A percentile compares a stretch with the other conserved stretches of the same genome.
Evolutionary conservation across 345 rosid species (phyloP).

Genomic region (Eucalyptus pauciflora): DNA sequence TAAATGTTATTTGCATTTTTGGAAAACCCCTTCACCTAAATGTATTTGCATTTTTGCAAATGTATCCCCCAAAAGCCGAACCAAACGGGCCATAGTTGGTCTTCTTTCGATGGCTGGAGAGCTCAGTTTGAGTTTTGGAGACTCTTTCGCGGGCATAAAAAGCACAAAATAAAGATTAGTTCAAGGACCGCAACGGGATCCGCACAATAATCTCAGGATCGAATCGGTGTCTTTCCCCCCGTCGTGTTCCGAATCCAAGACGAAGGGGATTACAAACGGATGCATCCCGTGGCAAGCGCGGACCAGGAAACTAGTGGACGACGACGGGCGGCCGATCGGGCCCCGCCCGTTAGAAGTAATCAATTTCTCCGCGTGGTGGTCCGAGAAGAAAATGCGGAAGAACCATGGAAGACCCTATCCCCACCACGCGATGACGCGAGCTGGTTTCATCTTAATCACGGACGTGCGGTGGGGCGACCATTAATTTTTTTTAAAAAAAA

Average conservation of each 20-base stretch:
- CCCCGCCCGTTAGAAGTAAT: neutral
- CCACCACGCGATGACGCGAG: neutral
- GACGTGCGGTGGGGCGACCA: neutral
- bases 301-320: neutral
- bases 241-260: neutral
- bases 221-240: neutral
- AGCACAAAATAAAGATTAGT: neutral
- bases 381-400: neutral
- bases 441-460: neutral
- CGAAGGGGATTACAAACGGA: neutral
- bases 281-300: neutral
- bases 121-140: neutral
- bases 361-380: neutral
- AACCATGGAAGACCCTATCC: neutral
- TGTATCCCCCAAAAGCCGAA: too few species aligned
- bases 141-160: neutral
- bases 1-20: too few species aligned
- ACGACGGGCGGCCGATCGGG: neutral
- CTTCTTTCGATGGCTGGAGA: neutral
- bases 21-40: too few species aligned
- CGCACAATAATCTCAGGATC: neutral
- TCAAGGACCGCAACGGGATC: neutral
- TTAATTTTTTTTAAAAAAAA: rapidly evolving
- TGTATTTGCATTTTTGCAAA: too few species aligned
- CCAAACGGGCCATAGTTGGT: too few species aligned